Percentiles rank a stretch among this genome's conserved stretches.
phyloP scores from a whole-genome alignment of 352 stramenopile species.

The Globisporangium ultimum region DNA sequence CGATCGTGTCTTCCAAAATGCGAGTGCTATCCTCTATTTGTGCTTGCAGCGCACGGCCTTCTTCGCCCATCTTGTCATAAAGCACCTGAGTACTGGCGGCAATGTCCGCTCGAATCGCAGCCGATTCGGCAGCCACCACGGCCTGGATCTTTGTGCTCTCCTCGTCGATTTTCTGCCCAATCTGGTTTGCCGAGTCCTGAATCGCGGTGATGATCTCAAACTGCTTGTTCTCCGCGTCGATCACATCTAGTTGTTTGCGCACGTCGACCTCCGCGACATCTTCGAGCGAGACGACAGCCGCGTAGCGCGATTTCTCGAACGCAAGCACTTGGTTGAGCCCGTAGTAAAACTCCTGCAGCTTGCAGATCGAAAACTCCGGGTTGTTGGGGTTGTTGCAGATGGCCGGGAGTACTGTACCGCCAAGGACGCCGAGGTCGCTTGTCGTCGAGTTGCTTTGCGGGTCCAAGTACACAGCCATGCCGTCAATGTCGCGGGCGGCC shows the following conservation, averaged over 20 bases:
- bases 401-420: conserved; percentile 1
- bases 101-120: not conserved
- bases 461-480: conserved; percentile 12
- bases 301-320: conserved; percentile 4
- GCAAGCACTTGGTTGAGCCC: conserved; percentile 9
- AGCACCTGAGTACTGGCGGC: not conserved
- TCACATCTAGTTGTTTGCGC: conserved; percentile 21
- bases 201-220: conserved; percentile 17
- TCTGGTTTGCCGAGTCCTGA: conserved; percentile 15
- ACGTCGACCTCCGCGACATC: conserved; percentile 18
- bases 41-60: not conserved
- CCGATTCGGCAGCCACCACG: not conserved
- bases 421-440: conserved; percentile 13
- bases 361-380: conserved; percentile 13
- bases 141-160: conserved; percentile 12
- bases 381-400: conserved; percentile 17
- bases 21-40: not conserved
- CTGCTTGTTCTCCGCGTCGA: conserved; percentile 19
- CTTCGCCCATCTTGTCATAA: not conserved
- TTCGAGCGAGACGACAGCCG: conserved; percentile 4
- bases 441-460: conserved; percentile 5
- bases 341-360: conserved; percentile 18
- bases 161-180: conserved; percentile 14
- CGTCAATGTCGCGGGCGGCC: conserved; percentile 5
- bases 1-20: not conserved